Evolutionary conservation across 148 eudicot species (phyloP).

Genomic region (Silene latifolia): DNA sequence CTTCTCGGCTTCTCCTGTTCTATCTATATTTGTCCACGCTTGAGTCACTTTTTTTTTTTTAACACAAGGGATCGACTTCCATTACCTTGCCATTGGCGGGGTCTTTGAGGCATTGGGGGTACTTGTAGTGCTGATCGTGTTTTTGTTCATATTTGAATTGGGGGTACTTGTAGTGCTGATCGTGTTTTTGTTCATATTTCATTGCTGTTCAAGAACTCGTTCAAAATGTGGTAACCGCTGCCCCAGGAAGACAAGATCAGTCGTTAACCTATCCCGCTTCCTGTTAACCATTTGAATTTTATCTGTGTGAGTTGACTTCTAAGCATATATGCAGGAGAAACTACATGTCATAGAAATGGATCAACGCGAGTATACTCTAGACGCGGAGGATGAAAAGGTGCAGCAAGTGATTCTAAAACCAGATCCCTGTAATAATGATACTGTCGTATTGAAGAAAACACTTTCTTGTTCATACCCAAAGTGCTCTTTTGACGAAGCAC

Average conservation of each 20-base stretch:
- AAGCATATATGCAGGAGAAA: slow-evolving; percentile 56
- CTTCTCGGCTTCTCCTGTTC: no score
- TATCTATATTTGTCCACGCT: no score
- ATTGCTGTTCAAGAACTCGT: no score
- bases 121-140: not conserved
- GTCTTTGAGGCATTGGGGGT: not conserved
- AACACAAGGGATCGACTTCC: not conserved
- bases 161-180: no score
- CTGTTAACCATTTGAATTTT: not conserved
- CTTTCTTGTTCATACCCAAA: slow-evolving; percentile 94
- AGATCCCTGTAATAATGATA: slow-evolving; percentile 53
- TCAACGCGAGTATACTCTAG: slow-evolving; percentile 83
- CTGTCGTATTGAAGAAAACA: slow-evolving; percentile 68
- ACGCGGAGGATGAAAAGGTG: slow-evolving; percentile 76
- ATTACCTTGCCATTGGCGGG: no score
- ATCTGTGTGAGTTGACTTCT: not conserved
- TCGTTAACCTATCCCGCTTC: no score
- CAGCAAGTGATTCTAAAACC: slow-evolving; percentile 80
- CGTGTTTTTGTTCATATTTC: no score
- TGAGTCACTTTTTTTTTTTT: not conserved
- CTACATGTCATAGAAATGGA: slow-evolving; percentile 71
- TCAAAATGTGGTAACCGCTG: no score
- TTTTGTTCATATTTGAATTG: not conserved
- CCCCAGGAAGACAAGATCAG: no score
- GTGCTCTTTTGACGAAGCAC: slow-evolving; percentile 68